phyloP scores from a whole-genome alignment of 768 basidiomycete genomes.

The Podaxis mareebaensis region DNA sequence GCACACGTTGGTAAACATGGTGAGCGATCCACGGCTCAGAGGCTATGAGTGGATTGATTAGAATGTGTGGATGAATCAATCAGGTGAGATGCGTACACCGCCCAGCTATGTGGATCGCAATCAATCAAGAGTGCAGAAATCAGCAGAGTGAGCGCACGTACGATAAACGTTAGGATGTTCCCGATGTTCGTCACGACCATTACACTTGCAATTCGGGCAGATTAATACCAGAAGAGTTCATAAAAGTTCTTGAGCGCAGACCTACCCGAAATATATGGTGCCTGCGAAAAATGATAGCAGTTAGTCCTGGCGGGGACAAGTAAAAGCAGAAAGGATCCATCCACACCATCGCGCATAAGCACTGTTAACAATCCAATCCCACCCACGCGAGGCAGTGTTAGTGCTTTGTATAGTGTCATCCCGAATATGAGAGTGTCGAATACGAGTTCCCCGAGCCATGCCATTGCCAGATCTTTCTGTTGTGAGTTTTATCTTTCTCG shows the following conservation, averaged over 20 bases:
- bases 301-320: neutral
- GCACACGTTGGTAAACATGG: neutral
- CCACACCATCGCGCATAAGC: slow-evolving; percentile 40
- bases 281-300: slow-evolving; percentile 23
- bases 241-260: neutral
- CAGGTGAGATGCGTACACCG: slow-evolving; percentile 25
- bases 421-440: slow-evolving; percentile 42
- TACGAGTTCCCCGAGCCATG: slow-evolving; percentile 21
- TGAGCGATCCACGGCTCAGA: neutral
- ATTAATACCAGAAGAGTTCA: neutral
- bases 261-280: slow-evolving; percentile 40
- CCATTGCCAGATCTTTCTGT: neutral
- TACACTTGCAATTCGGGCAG: slow-evolving; percentile 24
- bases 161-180: slow-evolving; percentile 40
- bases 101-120: slow-evolving; percentile 26
- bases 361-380: slow-evolving; percentile 30
- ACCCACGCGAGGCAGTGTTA: slow-evolving; percentile 25
- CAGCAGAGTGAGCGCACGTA: slow-evolving; percentile 20
- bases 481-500: slow-evolving; percentile 21
- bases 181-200: slow-evolving; percentile 36
- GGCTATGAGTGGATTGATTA: neutral
- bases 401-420: slow-evolving; percentile 42
- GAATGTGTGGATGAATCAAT: neutral
- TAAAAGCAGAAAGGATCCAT: neutral
- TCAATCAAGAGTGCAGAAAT: neutral